A percentile compares a stretch with the other conserved stretches of the same genome.
Evolutionary conservation across 192 early-diverging fungal genomes (phyloP).

Genomic region (Kappamyces sp.): DNA sequence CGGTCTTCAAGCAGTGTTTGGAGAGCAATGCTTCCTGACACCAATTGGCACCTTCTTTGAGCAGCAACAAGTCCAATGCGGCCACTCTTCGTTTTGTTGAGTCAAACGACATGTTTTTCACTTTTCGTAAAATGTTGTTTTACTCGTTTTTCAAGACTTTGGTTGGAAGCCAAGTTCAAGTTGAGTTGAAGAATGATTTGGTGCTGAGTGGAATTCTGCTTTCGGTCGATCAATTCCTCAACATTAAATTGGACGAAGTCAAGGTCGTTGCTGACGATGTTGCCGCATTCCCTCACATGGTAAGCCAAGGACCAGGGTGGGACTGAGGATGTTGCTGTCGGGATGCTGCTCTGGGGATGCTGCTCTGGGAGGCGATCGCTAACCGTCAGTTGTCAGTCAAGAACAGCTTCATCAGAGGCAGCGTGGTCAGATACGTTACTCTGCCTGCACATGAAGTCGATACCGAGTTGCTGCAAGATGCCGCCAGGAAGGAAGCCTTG

Average conservation of each 20-base stretch:
- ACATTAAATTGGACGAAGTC: slow-evolving; percentile 96
- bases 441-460: slow-evolving; percentile 84
- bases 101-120: no score
- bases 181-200: slow-evolving; percentile 99
- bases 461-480: slow-evolving; percentile 93
- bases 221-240: slow-evolving; percentile 98
- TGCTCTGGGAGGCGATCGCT: no score
- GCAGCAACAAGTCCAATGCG: no score
- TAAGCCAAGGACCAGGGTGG: slow-evolving; percentile 26
- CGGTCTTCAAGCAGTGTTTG: no score
- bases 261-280: slow-evolving; percentile 68
- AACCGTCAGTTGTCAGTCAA: slow-evolving; percentile 78
- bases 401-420: slow-evolving; percentile 99
- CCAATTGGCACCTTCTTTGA: no score
- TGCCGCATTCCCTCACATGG: slow-evolving; percentile 92
- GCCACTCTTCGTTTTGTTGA: no score
- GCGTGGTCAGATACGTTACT: slow-evolving; percentile 95
- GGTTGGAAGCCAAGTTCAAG: slow-evolving; percentile 87
- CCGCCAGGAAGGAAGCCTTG: slow-evolving; percentile 79
- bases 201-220: slow-evolving; percentile 85
- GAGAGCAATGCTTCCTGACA: no score
- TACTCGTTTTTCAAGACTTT: slow-evolving; percentile 99
- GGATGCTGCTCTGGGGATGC: no score
- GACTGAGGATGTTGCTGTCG: background rate
- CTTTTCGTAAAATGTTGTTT: slow-evolving; percentile 58